Evolutionary conservation across 83 land plant species (phyloP).

Genomic region (Isoetes engelmannii): DNA sequence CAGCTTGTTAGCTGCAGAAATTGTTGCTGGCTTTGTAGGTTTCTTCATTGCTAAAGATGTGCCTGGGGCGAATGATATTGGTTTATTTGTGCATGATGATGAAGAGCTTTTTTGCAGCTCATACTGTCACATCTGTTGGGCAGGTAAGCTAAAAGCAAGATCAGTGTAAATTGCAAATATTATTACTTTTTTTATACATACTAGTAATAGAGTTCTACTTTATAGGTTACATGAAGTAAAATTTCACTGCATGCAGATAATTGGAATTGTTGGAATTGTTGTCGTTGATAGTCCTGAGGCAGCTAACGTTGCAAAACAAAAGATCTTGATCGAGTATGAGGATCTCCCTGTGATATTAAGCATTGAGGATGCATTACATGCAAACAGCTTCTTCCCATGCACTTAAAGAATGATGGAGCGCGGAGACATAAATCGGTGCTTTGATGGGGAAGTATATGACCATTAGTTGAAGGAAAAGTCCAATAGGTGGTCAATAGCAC

Average conservation of each 20-base stretch:
- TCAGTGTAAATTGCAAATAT: not conserved
- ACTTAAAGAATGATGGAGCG: constrained; percentile 48
- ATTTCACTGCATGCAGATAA: not conserved
- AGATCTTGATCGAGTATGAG: constrained; percentile 70
- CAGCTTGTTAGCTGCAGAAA: constrained; percentile 56
- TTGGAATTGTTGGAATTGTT: constrained; percentile 62
- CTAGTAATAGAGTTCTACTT: not conserved
- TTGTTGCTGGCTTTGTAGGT: constrained; percentile 74
- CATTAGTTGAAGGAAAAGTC: constrained; percentile 77
- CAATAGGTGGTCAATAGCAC: constrained; percentile 95
- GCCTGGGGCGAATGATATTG: constrained; percentile 71
- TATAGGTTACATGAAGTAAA: not conserved
- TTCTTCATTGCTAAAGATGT: constrained; percentile 64
- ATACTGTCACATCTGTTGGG: constrained; percentile 86
- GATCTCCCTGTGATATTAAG: constrained; percentile 76
- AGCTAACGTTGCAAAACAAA: constrained; percentile 70
- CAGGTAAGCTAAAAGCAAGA: constrained; percentile 43
- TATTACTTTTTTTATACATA: not conserved
- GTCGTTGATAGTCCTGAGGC: constrained; percentile 89
- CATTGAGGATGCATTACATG: constrained; percentile 59
- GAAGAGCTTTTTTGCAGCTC: constrained; percentile 91
- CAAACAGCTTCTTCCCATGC: constrained; percentile 51
- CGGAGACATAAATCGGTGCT: constrained; percentile 72
- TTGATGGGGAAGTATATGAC: constrained; percentile 46
- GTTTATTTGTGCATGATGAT: constrained; percentile 49